A percentile compares a stretch with the other conserved stretches of the same genome.
Evolutionary conservation across 345 rosid species (phyloP).

Genomic region (Lagerstroemia speciosa): DNA sequence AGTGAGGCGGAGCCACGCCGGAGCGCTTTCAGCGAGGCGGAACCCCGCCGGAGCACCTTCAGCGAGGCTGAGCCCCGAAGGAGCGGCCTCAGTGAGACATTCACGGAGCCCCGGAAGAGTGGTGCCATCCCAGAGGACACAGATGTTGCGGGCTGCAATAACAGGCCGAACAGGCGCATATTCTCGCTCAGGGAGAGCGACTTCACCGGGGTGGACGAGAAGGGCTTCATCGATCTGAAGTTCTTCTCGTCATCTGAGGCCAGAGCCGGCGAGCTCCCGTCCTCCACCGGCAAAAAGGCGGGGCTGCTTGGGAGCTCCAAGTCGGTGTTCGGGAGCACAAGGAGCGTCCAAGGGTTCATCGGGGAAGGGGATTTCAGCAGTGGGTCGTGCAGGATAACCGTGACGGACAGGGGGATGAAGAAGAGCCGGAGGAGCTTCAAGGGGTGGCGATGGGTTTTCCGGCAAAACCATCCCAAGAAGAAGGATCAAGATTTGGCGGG

Average conservation of each 20-base stretch:
- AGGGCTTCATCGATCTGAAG: constrained; percentile 81
- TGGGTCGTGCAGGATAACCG: constrained; percentile 51
- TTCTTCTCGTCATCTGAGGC: constrained; percentile 37
- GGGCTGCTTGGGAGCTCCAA: constrained; percentile 24
- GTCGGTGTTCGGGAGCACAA: constrained; percentile 53
- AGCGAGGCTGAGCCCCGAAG: constrained; percentile 24
- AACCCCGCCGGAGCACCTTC: constrained; percentile 46
- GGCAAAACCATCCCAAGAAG: constrained; percentile 42
- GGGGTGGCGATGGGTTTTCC: constrained; percentile 93
- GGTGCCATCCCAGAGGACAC: constrained; percentile 21
- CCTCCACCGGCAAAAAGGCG: constrained; percentile 16
- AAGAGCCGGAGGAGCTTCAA: constrained; percentile 77
- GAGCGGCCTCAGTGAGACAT: constrained; percentile 35
- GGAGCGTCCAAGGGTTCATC: constrained; percentile 22
- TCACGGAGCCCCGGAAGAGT: constrained; percentile 36
- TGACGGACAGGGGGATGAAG: constrained; percentile 54
- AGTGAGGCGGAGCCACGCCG: constrained; percentile 51
- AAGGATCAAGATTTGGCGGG: constrained; percentile 22
- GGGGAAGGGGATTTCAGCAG: constrained; percentile 8
- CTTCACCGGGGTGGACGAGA: constrained; percentile 62
- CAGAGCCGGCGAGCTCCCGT: constrained; percentile 24
- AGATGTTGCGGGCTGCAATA: constrained; percentile 10
- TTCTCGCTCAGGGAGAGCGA: constrained; percentile 68
- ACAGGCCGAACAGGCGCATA: constrained; percentile 38
- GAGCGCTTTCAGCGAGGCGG: constrained; percentile 50